Base-by-base conservation (phyloP, 495 filamentous ascomycete genomes). In the Eremomyces bilateralis region DNA sequence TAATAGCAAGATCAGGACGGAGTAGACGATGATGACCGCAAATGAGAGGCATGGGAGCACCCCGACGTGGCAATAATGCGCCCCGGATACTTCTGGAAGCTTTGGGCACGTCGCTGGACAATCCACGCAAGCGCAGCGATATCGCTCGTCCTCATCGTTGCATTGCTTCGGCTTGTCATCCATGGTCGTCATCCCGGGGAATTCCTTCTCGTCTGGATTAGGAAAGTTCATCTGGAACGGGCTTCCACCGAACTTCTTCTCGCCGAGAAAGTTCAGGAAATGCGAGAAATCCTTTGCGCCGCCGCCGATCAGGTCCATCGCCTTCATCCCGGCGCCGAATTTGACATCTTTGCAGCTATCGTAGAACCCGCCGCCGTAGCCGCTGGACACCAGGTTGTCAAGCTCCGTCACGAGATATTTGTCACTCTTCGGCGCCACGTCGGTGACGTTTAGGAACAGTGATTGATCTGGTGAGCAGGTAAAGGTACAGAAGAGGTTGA, bases 341-440 rank as follows among this genome's bases (percentile, higher is more conserved):
- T 95, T 94, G 50, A 97, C 82, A 52, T 95, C 80, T 54, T 95
- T 97, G 59, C 88, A 97, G 51, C 88, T 95, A 50, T 91, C 65
- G 53, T 80, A 97, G 57, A 95, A 93, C 2, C 80, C 83, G 25
- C 67, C 65, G 18, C 82, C 84, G 56, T 85, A 97, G 34, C 76
- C 64, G 35, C 83, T 64, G 0, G 80, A 80, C 48, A 91, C 71
- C n/a, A 95, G 49, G 42, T 93, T 82, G 44, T 94, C 81, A 16
- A 95, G 52, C 54, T 93, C 83, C 1, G 76, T 82, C 28, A 93
- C 83, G 16, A 81, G 56, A 21, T 53, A 56, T 50, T 90, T 90
- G 31, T 63, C 63, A 3, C 67, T 67, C 22, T 63, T 71, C 29
- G 67, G 62, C 40, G 64, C 56, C 1, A 76, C 78, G 33, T 73